Evolutionary conservation across 1,284 basidiomycete species (phyloP).

Genomic region (Fomitiporia mediterranea): DNA sequence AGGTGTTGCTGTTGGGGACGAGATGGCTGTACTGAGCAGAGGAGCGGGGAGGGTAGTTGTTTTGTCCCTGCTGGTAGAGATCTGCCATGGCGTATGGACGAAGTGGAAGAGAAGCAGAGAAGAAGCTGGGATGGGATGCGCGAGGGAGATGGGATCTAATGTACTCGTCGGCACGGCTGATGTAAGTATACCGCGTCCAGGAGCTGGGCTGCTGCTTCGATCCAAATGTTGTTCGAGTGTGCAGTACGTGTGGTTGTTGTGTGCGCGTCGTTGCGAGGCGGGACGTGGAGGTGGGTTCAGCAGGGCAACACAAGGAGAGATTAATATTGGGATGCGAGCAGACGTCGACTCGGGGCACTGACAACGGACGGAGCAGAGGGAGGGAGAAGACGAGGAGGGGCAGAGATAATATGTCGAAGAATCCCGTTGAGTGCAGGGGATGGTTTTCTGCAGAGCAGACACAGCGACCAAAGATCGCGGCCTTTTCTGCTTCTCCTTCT

Average conservation of each 20-base stretch:
- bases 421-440: too few relatives aligned
- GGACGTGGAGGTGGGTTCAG: constrained; percentile 52
- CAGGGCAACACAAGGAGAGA: too few relatives aligned
- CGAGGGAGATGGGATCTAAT: constrained; percentile 6
- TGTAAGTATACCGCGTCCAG: background rate
- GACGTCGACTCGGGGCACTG: background rate
- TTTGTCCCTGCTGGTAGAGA: constrained; percentile 12
- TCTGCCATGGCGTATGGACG: constrained; percentile 20
- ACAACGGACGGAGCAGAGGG: constrained; percentile 30
- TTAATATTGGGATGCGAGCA: background rate
- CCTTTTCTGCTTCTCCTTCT: constrained; percentile 1
- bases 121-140: constrained; percentile 4
- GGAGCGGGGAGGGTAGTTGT: constrained; percentile 23
- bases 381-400: constrained; percentile 25
- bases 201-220: too few relatives aligned
- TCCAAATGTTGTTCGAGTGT: too few relatives aligned
- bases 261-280: constrained; percentile 28
- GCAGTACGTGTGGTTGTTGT: too few relatives aligned
- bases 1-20: constrained; percentile 39
- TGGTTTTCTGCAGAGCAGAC: background rate
- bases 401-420: background rate
- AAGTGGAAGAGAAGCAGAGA: constrained; percentile 14
- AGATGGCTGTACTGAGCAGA: constrained; percentile 33
- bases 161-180: constrained; percentile 6
- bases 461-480: background rate